Evolutionary conservation across 495 filamentous ascomycete species (phyloP), one percentile per base, ranked within the genome.

Genomic region (Penicillium pulvis): DNA sequence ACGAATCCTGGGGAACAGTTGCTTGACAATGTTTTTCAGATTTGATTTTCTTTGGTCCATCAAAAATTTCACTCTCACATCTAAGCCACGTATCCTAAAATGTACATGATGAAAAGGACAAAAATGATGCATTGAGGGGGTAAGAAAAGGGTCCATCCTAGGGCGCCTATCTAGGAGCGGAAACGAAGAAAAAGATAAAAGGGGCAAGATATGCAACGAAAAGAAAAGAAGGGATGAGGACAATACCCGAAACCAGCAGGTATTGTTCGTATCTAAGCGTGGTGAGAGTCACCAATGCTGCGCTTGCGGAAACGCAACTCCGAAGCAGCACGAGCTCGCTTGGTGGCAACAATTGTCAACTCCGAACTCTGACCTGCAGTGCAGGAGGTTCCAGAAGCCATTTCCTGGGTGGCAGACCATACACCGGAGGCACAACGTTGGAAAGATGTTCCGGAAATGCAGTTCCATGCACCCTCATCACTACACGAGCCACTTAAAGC

Each of bases 321-420:
- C 9, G 68, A 71, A 28, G 69, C 33, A 43, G 59, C 63, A 50
- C 70, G 74, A 6, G 69, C 65, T 61, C 64, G 67, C 31, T 68
- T 47, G 30, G 43, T 50, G 16, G 63, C 57, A 24, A 66, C 56
- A 43, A 83, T 64, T 7, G 67, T 54, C 28, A 91, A 73, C 3
- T 69, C 64, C 4, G 62, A 59, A 55, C 76, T 76, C 56, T 78
- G 64, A 24, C 88, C 88, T 26, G 77, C 46, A 19, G 61, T 79
- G 73, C 88, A 91, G 33, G 68, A 64, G 4, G 84, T 89, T 49
- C 88, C 88, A 0, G 77, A 64, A 0, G 87, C 80, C 75, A 89
- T 72, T 33, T 72, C 63, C 53, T 83, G 75, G 23, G 73, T 53
- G 7, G 56, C 64, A 10, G 84, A 81, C 88, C 87, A 90, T 33